Base-by-base conservation (phyloP, 2,329 filamentous ascomycete species). In the Zymoseptoria pseudotritici region DNA sequence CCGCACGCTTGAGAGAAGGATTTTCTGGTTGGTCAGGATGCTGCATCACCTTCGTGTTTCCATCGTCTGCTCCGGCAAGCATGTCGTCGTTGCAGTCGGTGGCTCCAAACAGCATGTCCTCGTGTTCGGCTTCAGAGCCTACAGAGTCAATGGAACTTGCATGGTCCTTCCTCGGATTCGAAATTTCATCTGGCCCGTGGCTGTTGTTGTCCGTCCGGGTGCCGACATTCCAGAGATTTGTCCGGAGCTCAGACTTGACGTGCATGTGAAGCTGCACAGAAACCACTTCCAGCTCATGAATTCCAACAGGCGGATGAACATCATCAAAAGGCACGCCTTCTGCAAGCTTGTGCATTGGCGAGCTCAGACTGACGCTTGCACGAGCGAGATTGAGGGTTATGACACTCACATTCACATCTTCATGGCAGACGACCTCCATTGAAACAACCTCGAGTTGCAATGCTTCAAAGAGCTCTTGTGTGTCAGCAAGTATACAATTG, bases 351-450 rank as follows among this genome's bases (percentile, higher is more conserved):
- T 70, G 68, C 22, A 58, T 50, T 54, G 51, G 49, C 53, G 60
- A 21, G 26, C 10, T 24, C n/a, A 36, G 22, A 13, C 49, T 31
- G 9, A 3, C 42, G 65, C 67, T 52, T 6, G 68, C 68, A 24
- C 71, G 59, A 9, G 69, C 58, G 2, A 69, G 70, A 17, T 72
- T 46, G 2, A 67, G 42, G 11, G 54, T 58, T 26, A 69, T 62
- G 1, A 46, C 29, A 36, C 58, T 20, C 10, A 53, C 10, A 4
- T 8, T 36, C 19, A 20, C 52, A 2, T 24, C 13, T 11, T 31
- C 53, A 19, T 55, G 17, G 63, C 58, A 11, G 73, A 58, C 3
- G 19, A 53, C 51, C 57, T 62, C 54, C 19, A 62, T 57, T 2
- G 59, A 61, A 9, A 36, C 55, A 17, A 58, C 52, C 11, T 55